phyloP scores from a whole-genome alignment of 495 filamentous ascomycete genomes.

The Penicillium soppii region DNA sequence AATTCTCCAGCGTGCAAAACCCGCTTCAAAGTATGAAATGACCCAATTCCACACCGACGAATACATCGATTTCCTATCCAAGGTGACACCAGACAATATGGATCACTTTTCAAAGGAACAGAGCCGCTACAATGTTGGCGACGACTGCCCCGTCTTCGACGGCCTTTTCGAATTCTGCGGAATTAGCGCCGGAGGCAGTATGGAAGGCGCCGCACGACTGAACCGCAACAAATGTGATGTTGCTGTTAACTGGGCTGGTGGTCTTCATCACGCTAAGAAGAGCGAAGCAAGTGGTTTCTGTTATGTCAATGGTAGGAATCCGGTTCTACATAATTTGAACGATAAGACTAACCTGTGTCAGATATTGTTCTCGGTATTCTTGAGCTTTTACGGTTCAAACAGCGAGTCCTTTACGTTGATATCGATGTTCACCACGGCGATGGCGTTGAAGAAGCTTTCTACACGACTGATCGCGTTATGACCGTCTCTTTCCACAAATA shows the following conservation, averaged over 20 bases:
- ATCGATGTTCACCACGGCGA: conserved; percentile 99
- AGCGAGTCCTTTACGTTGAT: conserved; percentile 94
- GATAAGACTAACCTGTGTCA: conserved; percentile 31
- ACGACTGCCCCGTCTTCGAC: conserved; percentile 97
- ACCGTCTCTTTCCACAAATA: conserved; percentile 98
- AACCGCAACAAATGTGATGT: conserved; percentile 96
- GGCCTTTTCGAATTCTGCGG: conserved; percentile 98
- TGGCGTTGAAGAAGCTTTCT: conserved; percentile 97
- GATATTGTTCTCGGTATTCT: conserved; percentile 97
- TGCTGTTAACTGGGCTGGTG: conserved; percentile 96
- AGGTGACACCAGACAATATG: conserved; percentile 99
- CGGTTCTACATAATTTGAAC: no score
- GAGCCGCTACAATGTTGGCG: conserved; percentile 94
- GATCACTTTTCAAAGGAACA: conserved; percentile 90
- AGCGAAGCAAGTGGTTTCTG: conserved; percentile 97
- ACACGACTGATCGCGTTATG: conserved; percentile 97
- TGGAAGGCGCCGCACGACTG: conserved; percentile 91
- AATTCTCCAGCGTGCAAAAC: conserved; percentile 82
- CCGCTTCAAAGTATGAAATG: conserved; percentile 94
- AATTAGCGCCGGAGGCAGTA: conserved; percentile 94
- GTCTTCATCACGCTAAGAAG: conserved; percentile 96
- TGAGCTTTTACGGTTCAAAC: conserved; percentile 89
- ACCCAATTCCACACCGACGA: conserved; percentile 99
- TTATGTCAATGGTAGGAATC: conserved; percentile 86
- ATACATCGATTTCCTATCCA: conserved; percentile 96